Percentiles rank a stretch among this genome's conserved stretches.
Evolutionary conservation across 306 rosid species (phyloP).

Genomic region (Fragaria nilgerrensis): DNA sequence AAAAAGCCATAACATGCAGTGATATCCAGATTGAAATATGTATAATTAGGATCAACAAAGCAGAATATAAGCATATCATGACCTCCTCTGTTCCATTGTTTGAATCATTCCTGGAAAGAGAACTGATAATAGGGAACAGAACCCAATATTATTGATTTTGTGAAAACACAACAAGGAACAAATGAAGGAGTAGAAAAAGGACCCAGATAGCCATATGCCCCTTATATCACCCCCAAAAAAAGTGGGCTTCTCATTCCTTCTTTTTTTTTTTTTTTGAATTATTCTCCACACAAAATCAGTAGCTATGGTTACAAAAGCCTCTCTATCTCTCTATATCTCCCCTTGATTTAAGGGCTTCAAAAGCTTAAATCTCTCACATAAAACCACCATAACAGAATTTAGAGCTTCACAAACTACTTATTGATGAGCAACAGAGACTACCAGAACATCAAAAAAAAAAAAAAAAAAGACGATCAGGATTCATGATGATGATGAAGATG

Average conservation of each 20-base stretch:
- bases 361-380: slow-evolving; percentile 32
- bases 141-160: slow-evolving; percentile 7
- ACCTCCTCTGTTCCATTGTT: slow-evolving; percentile 17
- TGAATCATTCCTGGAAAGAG: slow-evolving; percentile 13
- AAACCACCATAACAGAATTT: slow-evolving; percentile 20
- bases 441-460: neutral
- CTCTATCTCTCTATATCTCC: slow-evolving; percentile 17
- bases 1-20: neutral
- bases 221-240: slow-evolving; percentile 43
- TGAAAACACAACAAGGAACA: slow-evolving; percentile 23
- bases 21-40: neutral
- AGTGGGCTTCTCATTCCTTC: slow-evolving; percentile 30
- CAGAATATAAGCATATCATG: neutral
- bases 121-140: neutral
- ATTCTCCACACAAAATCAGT: slow-evolving; percentile 47
- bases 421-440: neutral
- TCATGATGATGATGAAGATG: neutral
- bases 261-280: slow-evolving; percentile 36
- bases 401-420: neutral
- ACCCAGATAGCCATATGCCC: slow-evolving; percentile 38
- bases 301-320: slow-evolving; percentile 16
- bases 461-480: neutral
- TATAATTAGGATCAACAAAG: neutral
- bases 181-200: slow-evolving; percentile 28
- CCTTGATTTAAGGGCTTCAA: slow-evolving; percentile 54